Base-by-base conservation (phyloP, 257 asterid genomes). In the Ballota nigra region DNA sequence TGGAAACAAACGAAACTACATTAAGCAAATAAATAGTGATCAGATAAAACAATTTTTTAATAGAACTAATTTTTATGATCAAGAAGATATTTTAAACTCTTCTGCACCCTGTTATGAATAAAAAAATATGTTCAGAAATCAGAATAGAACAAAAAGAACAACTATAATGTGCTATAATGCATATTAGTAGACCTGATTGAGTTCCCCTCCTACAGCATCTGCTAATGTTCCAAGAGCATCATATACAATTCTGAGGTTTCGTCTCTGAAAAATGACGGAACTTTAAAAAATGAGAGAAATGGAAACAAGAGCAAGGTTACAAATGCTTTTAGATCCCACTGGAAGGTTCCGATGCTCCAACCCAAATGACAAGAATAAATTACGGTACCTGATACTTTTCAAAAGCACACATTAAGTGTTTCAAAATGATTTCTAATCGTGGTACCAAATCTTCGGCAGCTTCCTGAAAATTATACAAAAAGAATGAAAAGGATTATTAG, bases 181-280 rank as follows among this genome's bases (percentile, higher is more conserved):
- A 61, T 29, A 66, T 68, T 56, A 28, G 49, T 66, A 61, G 65
- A 92, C 98, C 95, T 92, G 96, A 79, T 90, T 88, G 71, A 92
- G 86, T 66, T 90, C 96, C 71, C 83, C 86, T 72, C 98, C 97
- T 78, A 92, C 97, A 70, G 96, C 97, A 84, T 92, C 98, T 16
- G 98, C 98, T 82, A 92, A 80, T 64, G 98, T 92, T 73, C 98
- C 98, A 55, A 92, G 84, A 52, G 98, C 97, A 82, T 92, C 98
- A 78, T 92, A 92, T 47, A 90, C 95, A 71, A 92, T 90, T 81
- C 98, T 86, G 63, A 92, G 87, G 84, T 92, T 92, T 66, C 96
- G 86, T 76, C 97, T 88, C 98, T 92, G 77, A 60, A 83, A 51
- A 69, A n/a, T 61, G 78, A 65, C 28, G 33, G 43, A n/a, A 55